These are phyloP conservation scores for Apiospora phragmitis DNA, from an alignment of 2,329 filamentous ascomycete species.

Conservation along the genomic window DNA sequence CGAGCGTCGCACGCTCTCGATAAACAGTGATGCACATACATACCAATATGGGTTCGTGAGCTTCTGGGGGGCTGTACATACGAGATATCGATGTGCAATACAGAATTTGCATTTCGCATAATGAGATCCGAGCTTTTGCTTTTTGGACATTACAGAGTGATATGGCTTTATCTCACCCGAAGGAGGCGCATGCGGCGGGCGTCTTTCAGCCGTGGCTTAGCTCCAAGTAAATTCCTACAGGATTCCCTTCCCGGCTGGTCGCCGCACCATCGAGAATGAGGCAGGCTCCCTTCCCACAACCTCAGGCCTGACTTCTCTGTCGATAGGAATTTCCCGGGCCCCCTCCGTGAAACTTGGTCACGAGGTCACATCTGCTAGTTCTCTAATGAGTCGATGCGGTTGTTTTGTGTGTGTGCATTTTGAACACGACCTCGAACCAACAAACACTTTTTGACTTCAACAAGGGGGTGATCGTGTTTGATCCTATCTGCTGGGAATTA, in stretches of 20 bases:
- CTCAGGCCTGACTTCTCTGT: no score
- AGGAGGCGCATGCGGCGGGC: background rate
- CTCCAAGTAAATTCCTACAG: background rate
- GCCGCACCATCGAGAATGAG: background rate
- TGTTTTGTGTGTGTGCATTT: slow-evolving; percentile 3
- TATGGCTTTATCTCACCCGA: background rate
- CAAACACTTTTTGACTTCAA: background rate
- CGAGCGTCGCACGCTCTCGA: background rate
- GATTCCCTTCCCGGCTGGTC: background rate
- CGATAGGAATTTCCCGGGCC: no score
- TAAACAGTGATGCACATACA: background rate
- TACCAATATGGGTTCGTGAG: background rate
- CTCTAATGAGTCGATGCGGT: background rate
- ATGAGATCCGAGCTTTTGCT: background rate
- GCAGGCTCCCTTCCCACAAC: background rate
- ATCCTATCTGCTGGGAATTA: background rate
- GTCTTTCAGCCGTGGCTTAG: background rate
- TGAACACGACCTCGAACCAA: background rate
- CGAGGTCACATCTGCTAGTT: background rate
- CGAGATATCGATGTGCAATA: background rate
- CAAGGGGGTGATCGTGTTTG: background rate
- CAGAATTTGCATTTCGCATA: no score
- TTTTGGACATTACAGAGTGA: background rate
- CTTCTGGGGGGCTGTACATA: background rate
- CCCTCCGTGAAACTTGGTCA: background rate